Conservation (phyloP, 495 filamentous ascomycete species). For the Hypoxylon fragiforme region DNA sequence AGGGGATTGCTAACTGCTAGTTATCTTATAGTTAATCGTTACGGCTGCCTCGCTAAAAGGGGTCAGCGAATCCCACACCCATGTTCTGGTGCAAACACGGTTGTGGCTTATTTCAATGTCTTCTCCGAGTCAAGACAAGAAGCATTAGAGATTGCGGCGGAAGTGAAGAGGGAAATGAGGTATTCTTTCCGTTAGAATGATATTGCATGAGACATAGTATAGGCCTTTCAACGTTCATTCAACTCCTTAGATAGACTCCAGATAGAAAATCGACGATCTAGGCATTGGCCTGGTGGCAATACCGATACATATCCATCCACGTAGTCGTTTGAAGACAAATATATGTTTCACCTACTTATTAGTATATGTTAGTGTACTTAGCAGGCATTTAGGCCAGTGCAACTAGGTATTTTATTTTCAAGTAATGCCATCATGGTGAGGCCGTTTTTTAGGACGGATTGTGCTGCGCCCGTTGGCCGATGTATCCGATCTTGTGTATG, state of each 20-base stretch:
- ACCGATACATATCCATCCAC: neutral
- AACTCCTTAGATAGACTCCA: too few species aligned
- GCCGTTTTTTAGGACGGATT: neutral
- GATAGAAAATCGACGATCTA: too few species aligned
- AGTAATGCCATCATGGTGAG: too few species aligned
- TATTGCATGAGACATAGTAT: neutral
- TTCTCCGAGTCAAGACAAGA: constrained; percentile 40
- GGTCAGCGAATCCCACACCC: constrained; percentile 39
- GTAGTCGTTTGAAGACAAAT: neutral
- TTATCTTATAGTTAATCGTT: constrained; percentile 22
- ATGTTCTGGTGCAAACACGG: constrained; percentile 33
- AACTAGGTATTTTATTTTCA: too few species aligned
- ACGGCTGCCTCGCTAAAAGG: constrained; percentile 36
- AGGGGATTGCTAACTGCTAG: too few species aligned
- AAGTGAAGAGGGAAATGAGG: constrained; percentile 34
- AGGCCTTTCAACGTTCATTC: too few species aligned
- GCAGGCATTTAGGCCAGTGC: too few species aligned
- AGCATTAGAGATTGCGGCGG: constrained; percentile 30
- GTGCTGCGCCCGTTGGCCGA: neutral
- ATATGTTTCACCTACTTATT: too few species aligned
- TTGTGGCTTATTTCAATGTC: constrained; percentile 41
- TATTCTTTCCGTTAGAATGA: constrained; percentile 29
- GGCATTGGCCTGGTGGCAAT: too few species aligned
- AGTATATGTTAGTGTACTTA: too few species aligned
- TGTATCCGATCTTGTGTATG: neutral